Percentiles rank a stretch among this genome's conserved stretches.
phyloP scores from a whole-genome alignment of 352 stramenopile species.

The Globisporangium cystogenes region DNA sequence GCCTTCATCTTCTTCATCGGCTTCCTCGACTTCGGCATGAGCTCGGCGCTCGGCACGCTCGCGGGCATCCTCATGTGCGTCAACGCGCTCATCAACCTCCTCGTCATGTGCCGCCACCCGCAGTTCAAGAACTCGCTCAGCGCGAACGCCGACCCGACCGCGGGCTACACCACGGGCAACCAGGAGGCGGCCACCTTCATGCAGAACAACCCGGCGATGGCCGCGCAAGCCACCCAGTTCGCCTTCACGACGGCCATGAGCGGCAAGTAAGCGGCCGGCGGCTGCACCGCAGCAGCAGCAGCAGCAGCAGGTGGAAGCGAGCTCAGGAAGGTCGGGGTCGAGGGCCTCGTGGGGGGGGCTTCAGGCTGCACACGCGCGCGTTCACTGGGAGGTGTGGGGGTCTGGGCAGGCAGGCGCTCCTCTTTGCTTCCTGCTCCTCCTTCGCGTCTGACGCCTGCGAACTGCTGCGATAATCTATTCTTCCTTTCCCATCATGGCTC shows the following conservation, averaged over 20 bases:
- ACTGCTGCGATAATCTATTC: too few relatives aligned
- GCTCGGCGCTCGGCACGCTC: constrained; percentile 66
- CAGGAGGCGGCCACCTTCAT: constrained; percentile 80
- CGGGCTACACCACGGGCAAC: constrained; percentile 75
- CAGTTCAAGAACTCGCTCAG: constrained; percentile 81
- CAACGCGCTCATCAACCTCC: constrained; percentile 83
- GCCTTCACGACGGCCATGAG: constrained; percentile 57
- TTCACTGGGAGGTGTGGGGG: too few relatives aligned
- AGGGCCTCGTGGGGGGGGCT: too few relatives aligned
- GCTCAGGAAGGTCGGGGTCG: too few relatives aligned
- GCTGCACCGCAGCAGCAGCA: not conserved
- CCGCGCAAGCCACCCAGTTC: constrained; percentile 72
- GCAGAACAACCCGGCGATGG: constrained; percentile 72
- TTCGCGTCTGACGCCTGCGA: too few relatives aligned
- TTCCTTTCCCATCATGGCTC: too few relatives aligned
- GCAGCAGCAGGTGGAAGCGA: constrained; percentile 1
- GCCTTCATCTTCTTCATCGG: constrained; percentile 89
- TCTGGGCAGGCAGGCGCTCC: too few relatives aligned
- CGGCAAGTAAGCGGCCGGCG: constrained; percentile 3
- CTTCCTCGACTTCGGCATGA: constrained; percentile 86
- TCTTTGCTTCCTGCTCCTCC: too few relatives aligned
- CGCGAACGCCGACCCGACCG: constrained; percentile 65
- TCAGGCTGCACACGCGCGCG: too few relatives aligned
- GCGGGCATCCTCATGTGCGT: constrained; percentile 79
- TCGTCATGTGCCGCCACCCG: constrained; percentile 85